These are phyloP conservation scores for Plenodomus biglobosus DNA, from an alignment of 2,329 filamentous ascomycete species.

Conservation along the genomic window DNA sequence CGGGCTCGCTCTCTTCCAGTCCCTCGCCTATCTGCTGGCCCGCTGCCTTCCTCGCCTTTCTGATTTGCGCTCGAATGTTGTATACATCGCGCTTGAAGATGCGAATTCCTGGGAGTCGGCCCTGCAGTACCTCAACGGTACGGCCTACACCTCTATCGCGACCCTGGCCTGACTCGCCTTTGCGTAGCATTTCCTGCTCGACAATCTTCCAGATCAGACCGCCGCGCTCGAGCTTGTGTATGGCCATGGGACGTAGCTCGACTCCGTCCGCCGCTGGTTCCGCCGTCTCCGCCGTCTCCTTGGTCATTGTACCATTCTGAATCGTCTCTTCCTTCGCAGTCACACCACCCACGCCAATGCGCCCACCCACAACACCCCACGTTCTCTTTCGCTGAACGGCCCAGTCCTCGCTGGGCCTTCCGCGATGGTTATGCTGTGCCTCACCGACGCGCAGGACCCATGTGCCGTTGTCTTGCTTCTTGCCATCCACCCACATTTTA, in stretches of 20 bases:
- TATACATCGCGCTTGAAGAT: slow-evolving; percentile 44
- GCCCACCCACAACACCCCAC: slow-evolving; percentile 35
- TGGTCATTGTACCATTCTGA: slow-evolving; percentile 1
- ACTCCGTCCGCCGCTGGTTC: slow-evolving; percentile 7
- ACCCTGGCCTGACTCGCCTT: slow-evolving; percentile 26
- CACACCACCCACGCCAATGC: slow-evolving; percentile 35
- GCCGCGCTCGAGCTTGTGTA: slow-evolving; percentile 32
- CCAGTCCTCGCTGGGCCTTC: slow-evolving; percentile 33
- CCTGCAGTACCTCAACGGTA: slow-evolving; percentile 35
- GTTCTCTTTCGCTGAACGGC: slow-evolving; percentile 39
- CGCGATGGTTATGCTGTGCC: slow-evolving; percentile 34
- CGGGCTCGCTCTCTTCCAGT: slow-evolving; percentile 12
- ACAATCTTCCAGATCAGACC: slow-evolving; percentile 40
- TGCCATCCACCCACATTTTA: slow-evolving; percentile 42
- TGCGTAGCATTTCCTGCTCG: slow-evolving; percentile 40
- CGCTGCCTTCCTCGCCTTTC: slow-evolving; percentile 32
- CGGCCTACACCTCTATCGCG: slow-evolving; percentile 37
- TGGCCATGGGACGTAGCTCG: slow-evolving; percentile 4
- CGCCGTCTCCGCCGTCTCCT: slow-evolving; percentile 4
- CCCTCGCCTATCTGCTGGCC: slow-evolving; percentile 30
- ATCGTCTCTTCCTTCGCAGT: slow-evolving; percentile 36
- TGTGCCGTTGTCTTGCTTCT: slow-evolving; percentile 31
- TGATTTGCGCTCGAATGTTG: slow-evolving; percentile 41
- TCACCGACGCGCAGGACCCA: slow-evolving; percentile 38
- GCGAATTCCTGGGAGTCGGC: slow-evolving; percentile 34